Evolutionary conservation across 129 eudicot genomes (phyloP).

Genomic region (Lonicera japonica): DNA sequence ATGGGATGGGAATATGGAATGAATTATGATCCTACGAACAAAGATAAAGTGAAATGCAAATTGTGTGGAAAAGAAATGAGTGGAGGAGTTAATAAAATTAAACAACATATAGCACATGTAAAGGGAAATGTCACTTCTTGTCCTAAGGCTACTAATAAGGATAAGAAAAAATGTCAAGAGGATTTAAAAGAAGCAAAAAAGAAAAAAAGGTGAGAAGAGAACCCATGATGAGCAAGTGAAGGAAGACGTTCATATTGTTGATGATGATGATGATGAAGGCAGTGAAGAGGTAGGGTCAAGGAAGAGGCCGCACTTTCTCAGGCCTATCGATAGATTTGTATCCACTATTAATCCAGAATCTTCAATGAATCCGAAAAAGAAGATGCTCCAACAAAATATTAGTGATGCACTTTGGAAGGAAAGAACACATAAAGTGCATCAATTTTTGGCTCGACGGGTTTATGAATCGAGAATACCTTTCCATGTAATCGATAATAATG

Average conservation of each 20-base stretch:
- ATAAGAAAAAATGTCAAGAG: background rate
- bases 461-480: slow-evolving; percentile 1
- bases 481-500: background rate
- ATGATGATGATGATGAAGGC: background rate
- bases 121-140: too few species aligned
- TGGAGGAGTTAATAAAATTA: too few species aligned
- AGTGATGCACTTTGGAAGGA: background rate
- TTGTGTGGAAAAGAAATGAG: background rate
- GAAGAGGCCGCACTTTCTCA: background rate
- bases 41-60: background rate
- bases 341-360: background rate
- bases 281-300: background rate
- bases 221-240: too few species aligned
- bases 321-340: background rate
- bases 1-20: background rate
- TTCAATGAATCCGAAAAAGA: background rate
- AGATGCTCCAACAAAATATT: background rate
- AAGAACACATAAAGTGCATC: too few species aligned
- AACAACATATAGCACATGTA: background rate
- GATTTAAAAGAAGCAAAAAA: background rate
- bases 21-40: background rate
- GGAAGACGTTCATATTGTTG: background rate
- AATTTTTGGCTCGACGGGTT: background rate
- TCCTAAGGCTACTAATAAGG: too few species aligned
- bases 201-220: background rate